Evolutionary conservation across 2,329 filamentous ascomycete species (phyloP).

Genomic region (Apiospora phragmitis): DNA sequence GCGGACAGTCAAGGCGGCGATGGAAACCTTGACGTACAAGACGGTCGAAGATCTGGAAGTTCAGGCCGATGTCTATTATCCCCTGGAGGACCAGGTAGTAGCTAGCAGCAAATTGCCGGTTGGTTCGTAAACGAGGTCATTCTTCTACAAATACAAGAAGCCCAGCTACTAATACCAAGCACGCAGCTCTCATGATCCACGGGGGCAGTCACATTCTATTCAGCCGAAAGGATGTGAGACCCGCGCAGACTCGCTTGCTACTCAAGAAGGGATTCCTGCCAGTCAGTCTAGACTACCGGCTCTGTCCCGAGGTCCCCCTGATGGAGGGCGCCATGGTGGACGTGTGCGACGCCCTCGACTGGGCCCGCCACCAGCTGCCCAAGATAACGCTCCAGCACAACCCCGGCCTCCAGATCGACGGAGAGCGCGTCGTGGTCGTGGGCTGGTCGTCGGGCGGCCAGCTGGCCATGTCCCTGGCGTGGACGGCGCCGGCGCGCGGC

Average conservation of each 20-base stretch:
- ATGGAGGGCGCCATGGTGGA: conserved; percentile 47
- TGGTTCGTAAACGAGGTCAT: not conserved
- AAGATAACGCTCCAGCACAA: not conserved
- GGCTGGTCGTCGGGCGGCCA: conserved; percentile 52
- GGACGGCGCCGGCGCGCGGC: conserved; percentile 30
- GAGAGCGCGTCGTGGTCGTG: conserved; percentile 37
- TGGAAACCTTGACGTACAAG: conserved; percentile 25
- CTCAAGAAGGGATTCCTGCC: conserved; percentile 44
- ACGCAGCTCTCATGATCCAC: conserved; percentile 44
- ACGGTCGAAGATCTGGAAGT: conserved; percentile 18
- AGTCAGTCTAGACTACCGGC: conserved; percentile 49
- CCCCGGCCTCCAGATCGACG: conserved; percentile 24
- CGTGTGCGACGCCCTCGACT: conserved; percentile 41
- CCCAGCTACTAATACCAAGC: not conserved
- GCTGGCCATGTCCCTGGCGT: conserved; percentile 45
- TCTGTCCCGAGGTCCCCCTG: conserved; percentile 49
- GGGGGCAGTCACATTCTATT: conserved; percentile 43
- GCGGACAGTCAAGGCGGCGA: not conserved
- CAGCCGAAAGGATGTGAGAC: conserved; percentile 37
- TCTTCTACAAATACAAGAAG: not conserved
- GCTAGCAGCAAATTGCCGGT: not conserved
- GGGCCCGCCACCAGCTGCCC: conserved; percentile 36
- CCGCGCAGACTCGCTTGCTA: conserved; percentile 37
- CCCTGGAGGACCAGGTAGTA: conserved; percentile 17
- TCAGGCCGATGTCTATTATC: conserved; percentile 35